Evolutionary conservation across 176 grass and related monocot species (phyloP).

Genomic region (Oryza rufipogon): DNA sequence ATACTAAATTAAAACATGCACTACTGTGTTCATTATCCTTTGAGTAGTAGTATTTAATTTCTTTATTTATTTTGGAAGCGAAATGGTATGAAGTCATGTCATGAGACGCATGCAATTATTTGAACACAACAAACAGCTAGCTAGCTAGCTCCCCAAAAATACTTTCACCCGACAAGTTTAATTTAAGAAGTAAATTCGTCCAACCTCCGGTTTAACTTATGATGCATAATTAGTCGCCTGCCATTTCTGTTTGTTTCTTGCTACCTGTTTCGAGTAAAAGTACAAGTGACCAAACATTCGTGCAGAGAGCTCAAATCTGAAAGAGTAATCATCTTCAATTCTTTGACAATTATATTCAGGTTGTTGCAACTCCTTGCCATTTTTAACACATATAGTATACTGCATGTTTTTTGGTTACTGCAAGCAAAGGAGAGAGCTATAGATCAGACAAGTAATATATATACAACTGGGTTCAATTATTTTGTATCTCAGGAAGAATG

Average conservation of each 20-base stretch:
- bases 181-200: constrained; percentile 2
- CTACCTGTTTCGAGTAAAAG: constrained; percentile 42
- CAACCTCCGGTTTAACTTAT: constrained; percentile 11
- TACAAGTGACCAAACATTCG: constrained; percentile 41
- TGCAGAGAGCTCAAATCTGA: constrained; percentile 25
- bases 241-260: constrained; percentile 37
- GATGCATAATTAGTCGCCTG: neutral
- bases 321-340: constrained; percentile 25
- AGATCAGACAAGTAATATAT: constrained; percentile 32
- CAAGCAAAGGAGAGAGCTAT: constrained; percentile 42
- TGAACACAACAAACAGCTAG: neutral
- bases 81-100: neutral
- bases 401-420: constrained; percentile 38
- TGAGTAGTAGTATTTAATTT: neutral
- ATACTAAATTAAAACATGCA: neutral
- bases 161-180: neutral
- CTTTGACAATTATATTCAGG: constrained; percentile 33
- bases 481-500: constrained; percentile 8
- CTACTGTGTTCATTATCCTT: neutral
- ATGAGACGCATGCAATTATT: neutral
- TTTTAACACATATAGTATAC: constrained; percentile 42
- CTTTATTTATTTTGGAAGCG: neutral
- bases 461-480: neutral
- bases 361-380: constrained; percentile 53
- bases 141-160: neutral